These are phyloP conservation scores for Exophiala dermatitidis DNA, from an alignment of 2,329 filamentous ascomycete species.

Conservation along the genomic window DNA sequence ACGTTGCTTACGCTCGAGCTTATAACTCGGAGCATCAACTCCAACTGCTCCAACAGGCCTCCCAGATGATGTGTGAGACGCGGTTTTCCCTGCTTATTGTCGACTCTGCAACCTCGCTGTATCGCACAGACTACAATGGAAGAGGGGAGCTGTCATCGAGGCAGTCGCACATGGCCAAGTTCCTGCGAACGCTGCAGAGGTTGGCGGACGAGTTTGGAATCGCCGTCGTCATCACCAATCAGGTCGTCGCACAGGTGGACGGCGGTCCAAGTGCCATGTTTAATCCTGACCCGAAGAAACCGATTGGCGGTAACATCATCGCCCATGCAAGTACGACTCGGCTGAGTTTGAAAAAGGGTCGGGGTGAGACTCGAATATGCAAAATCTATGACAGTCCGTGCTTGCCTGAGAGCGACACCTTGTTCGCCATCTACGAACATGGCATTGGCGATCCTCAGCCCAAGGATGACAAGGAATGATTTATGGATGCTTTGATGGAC, in stretches of 20 bases:
- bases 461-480: slow-evolving; percentile 82
- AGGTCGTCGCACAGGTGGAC: slow-evolving; percentile 96
- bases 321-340: slow-evolving; percentile 94
- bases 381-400: slow-evolving; percentile 99
- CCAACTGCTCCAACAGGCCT: slow-evolving; percentile 86
- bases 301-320: slow-evolving; percentile 97
- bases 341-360: slow-evolving; percentile 89
- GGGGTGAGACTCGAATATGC: slow-evolving; percentile 90
- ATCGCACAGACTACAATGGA: slow-evolving; percentile 94
- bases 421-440: slow-evolving; percentile 96
- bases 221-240: slow-evolving; percentile 96
- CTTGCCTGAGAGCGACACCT: slow-evolving; percentile 87
- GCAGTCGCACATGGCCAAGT: slow-evolving; percentile 53
- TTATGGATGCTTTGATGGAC: background rate
- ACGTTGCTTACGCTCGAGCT: slow-evolving; percentile 93
- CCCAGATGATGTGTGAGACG: slow-evolving; percentile 99
- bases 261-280: slow-evolving; percentile 96
- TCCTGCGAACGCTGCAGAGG: slow-evolving; percentile 43
- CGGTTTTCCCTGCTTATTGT: slow-evolving; percentile 93
- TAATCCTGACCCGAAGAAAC: slow-evolving; percentile 98
- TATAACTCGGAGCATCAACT: slow-evolving; percentile 99
- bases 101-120: slow-evolving; percentile 90
- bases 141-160: slow-evolving; percentile 91
- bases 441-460: slow-evolving; percentile 93
- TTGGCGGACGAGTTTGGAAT: slow-evolving; percentile 77